phyloP scores from a whole-genome alignment of 495 filamentous ascomycete species.

The Penicillium parvum region DNA sequence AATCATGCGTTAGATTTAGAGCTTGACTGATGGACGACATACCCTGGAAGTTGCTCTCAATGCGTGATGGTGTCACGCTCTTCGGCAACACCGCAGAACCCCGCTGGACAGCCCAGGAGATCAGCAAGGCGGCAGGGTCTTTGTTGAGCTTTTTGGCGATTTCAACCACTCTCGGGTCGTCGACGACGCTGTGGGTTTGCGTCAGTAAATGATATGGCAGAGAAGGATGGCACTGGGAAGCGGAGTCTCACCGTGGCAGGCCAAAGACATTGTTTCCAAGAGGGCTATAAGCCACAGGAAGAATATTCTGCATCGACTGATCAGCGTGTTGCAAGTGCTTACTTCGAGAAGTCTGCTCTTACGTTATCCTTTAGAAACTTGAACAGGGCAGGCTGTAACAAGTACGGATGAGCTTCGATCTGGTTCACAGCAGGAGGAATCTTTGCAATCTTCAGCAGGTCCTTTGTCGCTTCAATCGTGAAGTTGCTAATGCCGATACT shows the following conservation, averaged over 20 bases:
- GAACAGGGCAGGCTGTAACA: constrained; percentile 63
- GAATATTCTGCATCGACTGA: constrained; percentile 32
- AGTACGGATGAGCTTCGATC: constrained; percentile 82
- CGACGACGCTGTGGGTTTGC: constrained; percentile 34
- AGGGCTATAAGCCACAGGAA: constrained; percentile 50
- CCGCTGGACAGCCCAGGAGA: constrained; percentile 81
- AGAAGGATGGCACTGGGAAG: too few relatives aligned
- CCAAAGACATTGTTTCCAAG: constrained; percentile 51
- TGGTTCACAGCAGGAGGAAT: constrained; percentile 71
- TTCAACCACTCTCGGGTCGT: constrained; percentile 57
- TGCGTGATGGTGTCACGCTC: constrained; percentile 54
- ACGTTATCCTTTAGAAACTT: constrained; percentile 29
- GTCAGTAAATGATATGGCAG: constrained; percentile 8
- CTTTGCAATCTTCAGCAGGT: constrained; percentile 59
- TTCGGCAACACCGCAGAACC: constrained; percentile 58
- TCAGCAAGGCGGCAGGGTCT: constrained; percentile 64
- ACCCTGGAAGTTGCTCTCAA: constrained; percentile 55
- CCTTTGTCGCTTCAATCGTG: constrained; percentile 57
- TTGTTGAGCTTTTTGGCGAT: constrained; percentile 65
- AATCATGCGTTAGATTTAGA: constrained; percentile 16
- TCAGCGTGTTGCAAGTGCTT: not conserved
- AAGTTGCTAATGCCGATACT: constrained; percentile 84
- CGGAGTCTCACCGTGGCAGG: constrained; percentile 28
- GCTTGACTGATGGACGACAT: constrained; percentile 4
- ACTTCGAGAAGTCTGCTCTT: not conserved